phyloP scores from a whole-genome alignment of 441 rosid species.

The Biscutella auriculata region DNA sequence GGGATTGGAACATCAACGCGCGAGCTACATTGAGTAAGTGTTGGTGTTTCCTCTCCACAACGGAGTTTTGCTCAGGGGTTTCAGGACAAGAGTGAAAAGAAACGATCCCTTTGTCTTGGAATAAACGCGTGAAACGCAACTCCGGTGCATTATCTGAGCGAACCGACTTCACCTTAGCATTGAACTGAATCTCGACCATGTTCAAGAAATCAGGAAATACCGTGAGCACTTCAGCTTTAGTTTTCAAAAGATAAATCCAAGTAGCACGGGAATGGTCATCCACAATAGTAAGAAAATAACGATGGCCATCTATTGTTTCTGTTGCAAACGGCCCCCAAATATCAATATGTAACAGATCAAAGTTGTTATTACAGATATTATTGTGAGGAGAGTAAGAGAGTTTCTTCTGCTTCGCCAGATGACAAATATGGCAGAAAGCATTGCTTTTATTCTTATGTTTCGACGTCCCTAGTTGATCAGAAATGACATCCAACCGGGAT shows the following conservation, averaged over 20 bases:
- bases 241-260: not conserved
- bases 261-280: not conserved
- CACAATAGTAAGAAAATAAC: not conserved
- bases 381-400: not conserved
- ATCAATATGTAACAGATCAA: not conserved
- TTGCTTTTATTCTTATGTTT: not conserved
- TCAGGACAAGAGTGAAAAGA: not conserved
- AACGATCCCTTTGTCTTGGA: accelerated
- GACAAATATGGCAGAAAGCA: not conserved
- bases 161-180: accelerated
- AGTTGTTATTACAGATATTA: not conserved
- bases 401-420: not conserved
- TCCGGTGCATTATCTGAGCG: not conserved
- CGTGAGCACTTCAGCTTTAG: not conserved
- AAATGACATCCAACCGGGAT: not conserved
- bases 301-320: not conserved
- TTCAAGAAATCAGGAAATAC: not conserved
- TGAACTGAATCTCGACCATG: not conserved
- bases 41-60: not conserved
- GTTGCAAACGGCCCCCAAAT: not conserved
- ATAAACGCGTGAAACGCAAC: not conserved
- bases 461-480: not conserved
- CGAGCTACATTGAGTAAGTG: not conserved
- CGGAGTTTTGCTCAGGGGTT: not conserved
- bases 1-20: not conserved